Percentiles rank a stretch among this genome's conserved stretches.
Evolutionary conservation across 2,329 filamentous ascomycete species (phyloP).

Genomic region (Cadophora malorum): DNA sequence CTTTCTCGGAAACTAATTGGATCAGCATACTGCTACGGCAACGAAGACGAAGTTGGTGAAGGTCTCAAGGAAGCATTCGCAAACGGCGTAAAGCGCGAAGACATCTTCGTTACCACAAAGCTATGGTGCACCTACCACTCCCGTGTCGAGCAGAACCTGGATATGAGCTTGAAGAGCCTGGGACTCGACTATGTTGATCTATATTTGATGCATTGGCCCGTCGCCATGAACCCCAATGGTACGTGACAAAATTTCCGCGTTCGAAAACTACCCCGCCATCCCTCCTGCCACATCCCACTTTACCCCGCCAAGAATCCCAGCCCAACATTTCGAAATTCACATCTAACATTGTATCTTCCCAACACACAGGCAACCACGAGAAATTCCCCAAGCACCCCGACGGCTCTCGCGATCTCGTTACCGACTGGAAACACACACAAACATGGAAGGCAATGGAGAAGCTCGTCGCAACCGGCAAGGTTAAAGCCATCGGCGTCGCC

Average conservation of each 20-base stretch:
- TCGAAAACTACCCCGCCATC: slow-evolving; percentile 28
- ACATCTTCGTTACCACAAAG: slow-evolving; percentile 72
- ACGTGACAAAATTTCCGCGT: slow-evolving; percentile 24
- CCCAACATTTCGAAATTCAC: neutral
- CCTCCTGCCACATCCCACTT: slow-evolving; percentile 26
- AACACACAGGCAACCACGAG: slow-evolving; percentile 65
- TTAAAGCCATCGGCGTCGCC: slow-evolving; percentile 54
- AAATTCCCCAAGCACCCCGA: slow-evolving; percentile 77
- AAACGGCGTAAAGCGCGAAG: slow-evolving; percentile 64
- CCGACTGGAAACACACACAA: slow-evolving; percentile 71
- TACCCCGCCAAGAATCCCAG: neutral
- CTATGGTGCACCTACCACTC: slow-evolving; percentile 78
- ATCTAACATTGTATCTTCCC: slow-evolving; percentile 3
- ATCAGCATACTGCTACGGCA: slow-evolving; percentile 75
- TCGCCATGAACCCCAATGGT: slow-evolving; percentile 81
- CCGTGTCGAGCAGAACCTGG: slow-evolving; percentile 70
- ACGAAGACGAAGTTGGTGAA: slow-evolving; percentile 83
- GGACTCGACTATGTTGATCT: slow-evolving; percentile 84
- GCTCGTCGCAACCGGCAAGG: slow-evolving; percentile 64
- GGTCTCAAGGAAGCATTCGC: slow-evolving; percentile 70
- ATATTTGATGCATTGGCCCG: slow-evolving; percentile 83
- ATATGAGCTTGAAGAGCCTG: slow-evolving; percentile 74
- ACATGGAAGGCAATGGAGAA: slow-evolving; percentile 81
- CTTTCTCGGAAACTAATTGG: neutral
- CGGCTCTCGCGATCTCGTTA: slow-evolving; percentile 75